Evolutionary conservation across 2,329 filamentous ascomycete species (phyloP).

Genomic region (Parasarocladium wereldwijsianum): DNA sequence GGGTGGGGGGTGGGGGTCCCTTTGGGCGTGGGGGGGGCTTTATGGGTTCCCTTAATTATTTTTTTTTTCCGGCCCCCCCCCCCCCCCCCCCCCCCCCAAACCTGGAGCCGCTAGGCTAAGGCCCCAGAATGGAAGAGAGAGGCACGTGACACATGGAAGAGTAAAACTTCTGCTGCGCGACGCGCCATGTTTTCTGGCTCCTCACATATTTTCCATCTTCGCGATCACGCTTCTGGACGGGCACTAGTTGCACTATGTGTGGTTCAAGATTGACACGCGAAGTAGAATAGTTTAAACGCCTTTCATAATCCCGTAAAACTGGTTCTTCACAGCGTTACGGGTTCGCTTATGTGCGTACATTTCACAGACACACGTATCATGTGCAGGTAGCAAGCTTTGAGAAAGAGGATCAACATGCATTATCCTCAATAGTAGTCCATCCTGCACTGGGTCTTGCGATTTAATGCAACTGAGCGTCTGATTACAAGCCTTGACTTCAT

Average conservation of each 20-base stretch:
- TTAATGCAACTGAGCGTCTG: no score
- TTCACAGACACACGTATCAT: neutral
- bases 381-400: neutral
- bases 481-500: no score
- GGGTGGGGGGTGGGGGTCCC: no score
- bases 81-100: no score
- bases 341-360: constrained; percentile 52
- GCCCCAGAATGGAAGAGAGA: no score
- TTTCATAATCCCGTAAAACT: constrained; percentile 43
- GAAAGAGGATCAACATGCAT: constrained; percentile 2
- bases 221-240: constrained; percentile 20
- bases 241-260: constrained; percentile 20
- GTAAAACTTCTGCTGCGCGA: no score
- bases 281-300: constrained; percentile 36
- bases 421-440: constrained; percentile 3
- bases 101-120: no score
- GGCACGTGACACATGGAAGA: no score
- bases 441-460: no score
- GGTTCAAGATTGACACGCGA: constrained; percentile 31
- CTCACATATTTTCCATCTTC: constrained; percentile 14
- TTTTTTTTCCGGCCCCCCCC: no score
- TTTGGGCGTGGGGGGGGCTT: no score
- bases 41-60: no score
- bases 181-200: constrained; percentile 4
- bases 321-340: constrained; percentile 31